Evolutionary conservation across 2,329 filamentous ascomycete species (phyloP).

Genomic region (Dactylellina haptotyla): DNA sequence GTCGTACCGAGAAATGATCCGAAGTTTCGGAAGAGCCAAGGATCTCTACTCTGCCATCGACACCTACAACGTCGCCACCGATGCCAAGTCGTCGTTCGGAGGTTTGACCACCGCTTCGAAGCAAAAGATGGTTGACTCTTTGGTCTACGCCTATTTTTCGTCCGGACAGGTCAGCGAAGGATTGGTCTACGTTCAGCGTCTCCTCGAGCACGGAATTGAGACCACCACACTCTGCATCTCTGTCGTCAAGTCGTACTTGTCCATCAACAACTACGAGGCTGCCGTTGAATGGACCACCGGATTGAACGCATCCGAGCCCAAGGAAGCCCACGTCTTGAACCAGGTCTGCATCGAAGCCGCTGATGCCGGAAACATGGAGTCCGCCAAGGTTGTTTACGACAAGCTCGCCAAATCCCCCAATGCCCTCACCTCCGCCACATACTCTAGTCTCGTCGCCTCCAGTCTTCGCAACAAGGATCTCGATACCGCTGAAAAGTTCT

Average conservation of each 20-base stretch:
- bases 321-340: slow-evolving; percentile 48
- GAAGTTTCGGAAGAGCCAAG: slow-evolving; percentile 83
- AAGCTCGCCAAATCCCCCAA: slow-evolving; percentile 40
- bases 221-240: slow-evolving; percentile 54
- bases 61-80: slow-evolving; percentile 86
- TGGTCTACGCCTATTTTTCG: slow-evolving; percentile 72
- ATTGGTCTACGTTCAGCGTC: slow-evolving; percentile 50
- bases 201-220: slow-evolving; percentile 51
- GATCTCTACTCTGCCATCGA: slow-evolving; percentile 89
- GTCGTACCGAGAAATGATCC: slow-evolving; percentile 92
- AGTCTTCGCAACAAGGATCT: slow-evolving; percentile 51
- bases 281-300: slow-evolving; percentile 53
- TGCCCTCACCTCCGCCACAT: slow-evolving; percentile 27
- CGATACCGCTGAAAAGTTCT: slow-evolving; percentile 49
- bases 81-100: slow-evolving; percentile 75
- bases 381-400: slow-evolving; percentile 42
- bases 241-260: slow-evolving; percentile 52
- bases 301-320: slow-evolving; percentile 43
- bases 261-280: slow-evolving; percentile 49
- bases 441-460: slow-evolving; percentile 44
- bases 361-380: slow-evolving; percentile 49
- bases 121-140: slow-evolving; percentile 75
- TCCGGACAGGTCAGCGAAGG: slow-evolving; percentile 67
- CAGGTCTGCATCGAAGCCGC: slow-evolving; percentile 49
- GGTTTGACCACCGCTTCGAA: slow-evolving; percentile 68